phyloP scores from a whole-genome alignment of 106 monocot genomes.

The Platanthera zijinensis region DNA sequence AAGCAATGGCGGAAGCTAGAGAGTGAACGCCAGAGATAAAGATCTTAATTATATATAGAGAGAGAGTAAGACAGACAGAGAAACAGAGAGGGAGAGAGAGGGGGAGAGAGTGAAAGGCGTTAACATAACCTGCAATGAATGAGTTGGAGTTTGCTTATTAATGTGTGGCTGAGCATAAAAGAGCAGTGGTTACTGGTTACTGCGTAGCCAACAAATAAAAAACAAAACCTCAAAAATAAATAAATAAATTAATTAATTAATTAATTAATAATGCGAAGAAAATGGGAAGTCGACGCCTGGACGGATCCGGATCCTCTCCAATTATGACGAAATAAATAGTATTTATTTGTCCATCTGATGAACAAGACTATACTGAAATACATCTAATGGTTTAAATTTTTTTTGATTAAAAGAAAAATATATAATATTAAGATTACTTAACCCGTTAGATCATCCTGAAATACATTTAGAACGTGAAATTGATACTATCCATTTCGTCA shows the following conservation, averaged over 20 bases:
- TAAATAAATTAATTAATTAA: not conserved
- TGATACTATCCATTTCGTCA: not conserved
- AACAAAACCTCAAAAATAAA: not conserved
- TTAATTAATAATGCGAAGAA: not conserved
- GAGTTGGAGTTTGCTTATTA: conserved; percentile 6
- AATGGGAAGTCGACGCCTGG: no score
- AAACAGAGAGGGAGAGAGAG: not conserved
- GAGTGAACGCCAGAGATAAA: not conserved
- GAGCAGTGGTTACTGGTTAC: not conserved
- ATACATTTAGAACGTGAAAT: not conserved
- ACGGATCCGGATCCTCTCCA: no score
- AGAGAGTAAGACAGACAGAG: not conserved
- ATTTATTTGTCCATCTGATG: no score
- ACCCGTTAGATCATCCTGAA: not conserved
- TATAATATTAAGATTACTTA: no score
- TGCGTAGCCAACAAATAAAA: not conserved
- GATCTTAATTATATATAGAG: not conserved
- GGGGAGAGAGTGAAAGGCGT: not conserved
- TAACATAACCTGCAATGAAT: not conserved
- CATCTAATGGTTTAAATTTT: no score
- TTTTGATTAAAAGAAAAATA: no score
- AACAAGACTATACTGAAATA: no score
- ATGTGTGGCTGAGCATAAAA: not conserved
- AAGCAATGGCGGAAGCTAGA: not conserved
- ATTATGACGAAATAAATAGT: no score